Evolutionary conservation across 768 basidiomycete species (phyloP).

Genomic region (Lactifluus hygrophoroides): DNA sequence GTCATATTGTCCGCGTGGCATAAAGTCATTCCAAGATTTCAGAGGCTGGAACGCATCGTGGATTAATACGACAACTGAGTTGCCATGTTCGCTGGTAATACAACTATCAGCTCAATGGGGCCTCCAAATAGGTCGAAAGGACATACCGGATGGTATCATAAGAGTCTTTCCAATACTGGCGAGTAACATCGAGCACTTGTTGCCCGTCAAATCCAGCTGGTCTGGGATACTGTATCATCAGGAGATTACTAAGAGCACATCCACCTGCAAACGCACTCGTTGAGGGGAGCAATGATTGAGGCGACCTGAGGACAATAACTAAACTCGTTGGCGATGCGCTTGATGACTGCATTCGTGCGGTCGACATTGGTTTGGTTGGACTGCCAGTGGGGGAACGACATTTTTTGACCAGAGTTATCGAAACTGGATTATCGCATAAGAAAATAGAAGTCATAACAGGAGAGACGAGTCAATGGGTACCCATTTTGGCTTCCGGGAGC

Average conservation of each 20-base stretch:
- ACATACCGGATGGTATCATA: constrained; percentile 62
- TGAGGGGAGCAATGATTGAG: constrained; percentile 63
- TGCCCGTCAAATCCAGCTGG: constrained; percentile 62
- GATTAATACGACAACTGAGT: constrained; percentile 57
- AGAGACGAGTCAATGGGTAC: constrained; percentile 30
- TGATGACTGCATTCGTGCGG: constrained; percentile 59
- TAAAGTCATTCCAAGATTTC: constrained; percentile 59
- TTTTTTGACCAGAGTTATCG: constrained; percentile 71
- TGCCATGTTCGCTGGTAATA: constrained; percentile 37
- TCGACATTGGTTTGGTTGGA: constrained; percentile 53
- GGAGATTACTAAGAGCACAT: background rate
- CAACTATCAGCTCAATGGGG: constrained; percentile 32
- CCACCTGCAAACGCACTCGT: constrained; percentile 46
- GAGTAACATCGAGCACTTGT: constrained; percentile 40
- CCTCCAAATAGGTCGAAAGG: background rate
- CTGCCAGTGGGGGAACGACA: constrained; percentile 62
- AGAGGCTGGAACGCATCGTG: constrained; percentile 77
- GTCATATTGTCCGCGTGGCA: constrained; percentile 41
- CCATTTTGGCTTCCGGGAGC: constrained; percentile 83
- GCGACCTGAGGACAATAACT: constrained; percentile 46
- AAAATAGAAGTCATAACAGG: background rate
- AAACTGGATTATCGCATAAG: constrained; percentile 42
- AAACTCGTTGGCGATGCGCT: constrained; percentile 52
- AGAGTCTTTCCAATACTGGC: constrained; percentile 66
- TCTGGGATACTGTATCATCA: constrained; percentile 29